Base-by-base conservation (phyloP, 169 alveolate genomes). In the Plasmodium gaboni region DNA sequence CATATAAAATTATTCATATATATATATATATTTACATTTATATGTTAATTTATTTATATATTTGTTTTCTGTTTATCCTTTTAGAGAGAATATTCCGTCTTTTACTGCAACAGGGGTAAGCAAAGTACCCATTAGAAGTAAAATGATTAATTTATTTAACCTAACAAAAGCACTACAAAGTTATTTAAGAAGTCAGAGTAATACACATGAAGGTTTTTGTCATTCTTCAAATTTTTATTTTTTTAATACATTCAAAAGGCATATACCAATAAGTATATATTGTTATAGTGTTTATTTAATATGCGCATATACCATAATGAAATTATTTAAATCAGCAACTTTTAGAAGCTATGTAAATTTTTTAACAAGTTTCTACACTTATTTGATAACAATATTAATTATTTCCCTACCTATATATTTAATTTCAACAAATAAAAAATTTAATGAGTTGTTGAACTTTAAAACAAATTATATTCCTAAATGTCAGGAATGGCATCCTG, bases 401-500 rank as follows among this genome's bases (percentile, higher is more conserved):
- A 71, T 86, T 15, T 69, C 92, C 7, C 50, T 86, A 48, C 92
- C 92, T 19, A 38, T 86, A 3, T 86, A 86, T 59, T 86, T 86
- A 61, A 59, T 86, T 69, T 86, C 92, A 32, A 70, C 92, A 12
- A 86, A 86, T 70, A 74, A 70, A 17, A 86, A 86, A 60, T 26
- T 86, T 1, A 70, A 69, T 53, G 87, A 86, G 19, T 17, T 86
- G 10, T 13, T 86, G 42, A 70, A 64, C 0, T 64, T 50, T 26
- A 44, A 86, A 57, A 60, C 50, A 42, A 86, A 42, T 28, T 38
- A 38, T 38, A 51, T 86, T 0, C 92, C 92, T 8, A 6, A 48
- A 17, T 86, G 92, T 32, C 12, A 22, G 22, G 92, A 86, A 42
- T 86, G 92, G 92, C 92, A 86, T 32, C 92, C 92, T 42, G 87